Conservation (phyloP, 345 rosid species). For the Lepidium sativum region DNA sequence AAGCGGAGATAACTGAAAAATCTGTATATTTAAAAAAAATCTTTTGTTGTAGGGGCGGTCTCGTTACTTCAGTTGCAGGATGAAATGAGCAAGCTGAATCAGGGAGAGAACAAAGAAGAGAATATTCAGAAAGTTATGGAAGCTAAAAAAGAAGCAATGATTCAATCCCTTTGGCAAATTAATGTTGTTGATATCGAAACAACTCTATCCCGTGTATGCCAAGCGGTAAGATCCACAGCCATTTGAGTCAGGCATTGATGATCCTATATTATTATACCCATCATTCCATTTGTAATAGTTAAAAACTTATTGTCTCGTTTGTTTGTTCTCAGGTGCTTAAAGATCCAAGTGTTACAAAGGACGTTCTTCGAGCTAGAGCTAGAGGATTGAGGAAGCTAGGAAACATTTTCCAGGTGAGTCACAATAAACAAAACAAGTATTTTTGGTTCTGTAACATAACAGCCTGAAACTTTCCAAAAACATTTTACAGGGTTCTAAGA, state of each 20-base stretch:
- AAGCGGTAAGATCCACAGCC: slow-evolving; percentile 41
- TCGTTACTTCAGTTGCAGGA: slow-evolving; percentile 72
- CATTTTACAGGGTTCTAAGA: slow-evolving; percentile 62
- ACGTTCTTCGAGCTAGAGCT: slow-evolving; percentile 54
- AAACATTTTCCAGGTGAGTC: slow-evolving; percentile 68
- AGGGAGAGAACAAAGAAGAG: slow-evolving; percentile 66
- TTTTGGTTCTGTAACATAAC: neutral
- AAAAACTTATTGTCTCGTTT: neutral
- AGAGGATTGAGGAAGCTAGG: slow-evolving; percentile 79
- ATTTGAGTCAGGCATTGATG: neutral
- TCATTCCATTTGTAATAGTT: neutral
- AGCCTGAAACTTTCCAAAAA: neutral
- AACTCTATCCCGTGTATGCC: slow-evolving; percentile 78
- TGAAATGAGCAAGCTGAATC: slow-evolving; percentile 59
- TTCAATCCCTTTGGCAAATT: slow-evolving; percentile 92
- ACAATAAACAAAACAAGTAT: neutral
- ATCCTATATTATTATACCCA: neutral
- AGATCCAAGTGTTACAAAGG: slow-evolving; percentile 74
- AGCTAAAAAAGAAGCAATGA: slow-evolving; percentile 69
- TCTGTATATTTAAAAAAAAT: neutral
- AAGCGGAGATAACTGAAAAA: neutral
- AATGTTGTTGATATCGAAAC: slow-evolving; percentile 89
- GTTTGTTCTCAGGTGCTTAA: slow-evolving; percentile 50
- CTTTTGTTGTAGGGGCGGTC: slow-evolving; percentile 60
- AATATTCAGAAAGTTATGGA: slow-evolving; percentile 55